These are phyloP conservation scores for Aspergillus aculeatinus DNA, from an alignment of 2,329 filamentous ascomycete genomes.

Conservation along the genomic window DNA sequence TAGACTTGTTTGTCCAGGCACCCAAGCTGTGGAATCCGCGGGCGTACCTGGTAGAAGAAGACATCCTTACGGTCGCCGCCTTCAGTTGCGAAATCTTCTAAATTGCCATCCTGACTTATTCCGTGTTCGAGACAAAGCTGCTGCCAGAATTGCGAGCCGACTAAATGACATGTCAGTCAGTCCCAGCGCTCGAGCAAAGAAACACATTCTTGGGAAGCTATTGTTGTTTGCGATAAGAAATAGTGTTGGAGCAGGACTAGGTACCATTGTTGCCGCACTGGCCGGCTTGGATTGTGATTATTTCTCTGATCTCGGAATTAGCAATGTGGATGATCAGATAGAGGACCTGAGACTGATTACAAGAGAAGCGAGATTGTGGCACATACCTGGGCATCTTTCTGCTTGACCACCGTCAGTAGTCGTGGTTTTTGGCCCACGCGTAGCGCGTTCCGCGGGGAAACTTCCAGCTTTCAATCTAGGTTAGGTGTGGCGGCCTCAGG, in stretches of 20 bases:
- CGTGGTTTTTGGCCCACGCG: conserved; percentile 31
- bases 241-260: conserved; percentile 41
- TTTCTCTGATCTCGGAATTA: conserved; percentile 65
- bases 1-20: neutral
- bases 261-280: conserved; percentile 99
- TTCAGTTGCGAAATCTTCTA: conserved; percentile 96
- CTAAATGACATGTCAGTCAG: conserved; percentile 51
- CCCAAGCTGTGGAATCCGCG: neutral
- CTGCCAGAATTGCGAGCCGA: conserved; percentile 98
- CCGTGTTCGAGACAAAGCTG: conserved; percentile 97
- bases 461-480: conserved; percentile 19
- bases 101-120: conserved; percentile 94
- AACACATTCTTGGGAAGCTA: conserved; percentile 12
- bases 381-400: conserved; percentile 42
- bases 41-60: conserved; percentile 82
- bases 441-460: conserved; percentile 38
- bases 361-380: neutral
- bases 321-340: conserved; percentile 8
- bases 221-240: conserved; percentile 20
- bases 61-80: conserved; percentile 98
- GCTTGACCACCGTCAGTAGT: conserved; percentile 27
- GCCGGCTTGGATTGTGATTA: conserved; percentile 98
- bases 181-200: conserved; percentile 4
- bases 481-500: conserved; percentile 28
- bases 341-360: neutral